Conservation (phyloP, 352 stramenopile species). For the Aphanomyces astaci region DNA sequence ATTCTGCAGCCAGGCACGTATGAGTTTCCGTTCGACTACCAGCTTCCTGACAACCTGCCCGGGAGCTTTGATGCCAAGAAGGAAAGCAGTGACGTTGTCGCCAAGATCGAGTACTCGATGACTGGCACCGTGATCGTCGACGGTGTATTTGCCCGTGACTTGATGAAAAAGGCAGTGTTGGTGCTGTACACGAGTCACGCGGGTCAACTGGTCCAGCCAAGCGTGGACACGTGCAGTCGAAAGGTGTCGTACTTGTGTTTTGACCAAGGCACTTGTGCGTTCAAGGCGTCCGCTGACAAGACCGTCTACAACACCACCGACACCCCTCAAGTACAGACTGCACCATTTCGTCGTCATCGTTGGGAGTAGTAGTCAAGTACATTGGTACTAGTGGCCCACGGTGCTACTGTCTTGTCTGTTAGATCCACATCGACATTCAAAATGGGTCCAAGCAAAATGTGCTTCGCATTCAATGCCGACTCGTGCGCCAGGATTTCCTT, state of each 20-base stretch:
- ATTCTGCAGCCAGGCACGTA: conserved; percentile 58
- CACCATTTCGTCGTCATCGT: too few relatives aligned
- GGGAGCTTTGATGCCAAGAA: conserved; percentile 42
- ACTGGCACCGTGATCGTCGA: conserved; percentile 58
- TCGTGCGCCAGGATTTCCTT: conserved; percentile 41
- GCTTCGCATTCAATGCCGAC: conserved; percentile 38
- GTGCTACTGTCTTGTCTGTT: too few relatives aligned
- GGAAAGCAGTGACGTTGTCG: conserved; percentile 35
- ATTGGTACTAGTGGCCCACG: too few relatives aligned
- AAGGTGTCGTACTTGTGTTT: conserved; percentile 51
- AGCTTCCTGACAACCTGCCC: conserved; percentile 39
- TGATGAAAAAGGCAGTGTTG: conserved; percentile 47
- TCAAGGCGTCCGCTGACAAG: conserved; percentile 58
- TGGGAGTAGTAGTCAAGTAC: too few relatives aligned
- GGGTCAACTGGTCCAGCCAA: conserved; percentile 32
- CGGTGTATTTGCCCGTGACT: conserved; percentile 49
- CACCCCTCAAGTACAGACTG: conserved; percentile 29
- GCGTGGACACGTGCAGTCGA: conserved; percentile 45
- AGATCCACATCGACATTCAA: conserved; percentile 52
- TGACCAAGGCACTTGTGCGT: conserved; percentile 39
- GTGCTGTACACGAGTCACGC: conserved; percentile 50
- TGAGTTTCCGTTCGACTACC: conserved; percentile 57
- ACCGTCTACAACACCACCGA: conserved; percentile 53
- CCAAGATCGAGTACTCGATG: conserved; percentile 71
- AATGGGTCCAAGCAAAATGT: conserved; percentile 51